Evolutionary conservation across 345 rosid species (phyloP).

Genomic region (Linum trigynum): DNA sequence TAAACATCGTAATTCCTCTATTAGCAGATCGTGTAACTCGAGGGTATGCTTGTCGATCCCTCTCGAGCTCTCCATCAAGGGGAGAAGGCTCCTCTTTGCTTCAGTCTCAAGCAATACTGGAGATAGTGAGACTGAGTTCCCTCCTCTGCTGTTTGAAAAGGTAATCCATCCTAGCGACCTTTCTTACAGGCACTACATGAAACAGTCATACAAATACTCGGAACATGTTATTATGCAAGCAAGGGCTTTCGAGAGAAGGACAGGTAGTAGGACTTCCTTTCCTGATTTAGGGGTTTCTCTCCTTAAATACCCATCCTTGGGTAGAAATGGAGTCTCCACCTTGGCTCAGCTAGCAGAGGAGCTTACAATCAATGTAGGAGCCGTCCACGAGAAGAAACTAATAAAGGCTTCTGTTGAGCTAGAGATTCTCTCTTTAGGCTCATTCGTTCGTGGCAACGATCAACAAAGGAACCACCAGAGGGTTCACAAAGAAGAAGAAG

Average conservation of each 20-base stretch:
- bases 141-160: constrained; percentile 4
- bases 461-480: neutral
- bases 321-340: neutral
- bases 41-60: constrained; percentile 15
- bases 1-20: neutral
- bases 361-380: neutral
- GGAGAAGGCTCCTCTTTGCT: constrained; percentile 6
- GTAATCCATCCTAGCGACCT: neutral
- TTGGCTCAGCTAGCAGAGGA: constrained; percentile 4
- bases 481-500: neutral
- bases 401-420: neutral
- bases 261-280: too few relatives aligned
- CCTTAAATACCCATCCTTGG: neutral
- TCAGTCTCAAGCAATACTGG: neutral
- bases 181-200: neutral
- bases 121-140: neutral
- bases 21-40: constrained; percentile 1
- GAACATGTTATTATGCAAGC: neutral
- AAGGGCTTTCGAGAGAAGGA: neutral
- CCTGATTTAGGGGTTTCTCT: neutral
- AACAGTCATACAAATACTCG: constrained; percentile 4
- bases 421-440: constrained; percentile 13
- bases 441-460: neutral
- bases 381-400: too few relatives aligned
- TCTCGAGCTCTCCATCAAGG: constrained; percentile 6